Conservation (phyloP, 2,329 filamentous ascomycete genomes). For the Phyllosticta citribraziliensis region DNA sequence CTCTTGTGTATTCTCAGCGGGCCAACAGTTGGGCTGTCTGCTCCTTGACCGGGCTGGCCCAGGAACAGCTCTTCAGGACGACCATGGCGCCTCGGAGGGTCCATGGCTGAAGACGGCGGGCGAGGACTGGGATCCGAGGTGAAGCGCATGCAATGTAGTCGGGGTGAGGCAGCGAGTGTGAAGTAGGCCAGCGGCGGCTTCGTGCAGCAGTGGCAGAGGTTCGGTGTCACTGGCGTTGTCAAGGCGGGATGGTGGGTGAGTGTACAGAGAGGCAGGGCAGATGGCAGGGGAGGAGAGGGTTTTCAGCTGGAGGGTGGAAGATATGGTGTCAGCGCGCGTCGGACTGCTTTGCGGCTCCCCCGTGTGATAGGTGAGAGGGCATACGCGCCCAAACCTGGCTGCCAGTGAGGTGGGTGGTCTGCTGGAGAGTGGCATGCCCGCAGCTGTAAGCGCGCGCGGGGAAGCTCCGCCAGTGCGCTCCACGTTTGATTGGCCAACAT, state of each 20-base stretch:
- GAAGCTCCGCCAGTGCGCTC: neutral
- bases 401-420: neutral
- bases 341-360: neutral
- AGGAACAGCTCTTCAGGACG: constrained; percentile 76
- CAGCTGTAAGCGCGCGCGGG: neutral
- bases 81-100: constrained; percentile 46
- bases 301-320: neutral
- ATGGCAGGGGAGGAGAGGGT: neutral
- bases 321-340: neutral
- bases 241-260: neutral
- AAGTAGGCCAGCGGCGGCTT: neutral
- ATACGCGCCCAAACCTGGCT: neutral
- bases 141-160: constrained; percentile 1
- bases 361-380: neutral
- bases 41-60: constrained; percentile 29
- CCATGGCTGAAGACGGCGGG: constrained; percentile 20
- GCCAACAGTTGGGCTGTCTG: constrained; percentile 68
- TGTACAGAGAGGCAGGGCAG: neutral
- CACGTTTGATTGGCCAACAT: neutral
- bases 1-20: constrained; percentile 80
- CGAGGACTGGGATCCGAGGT: neutral
- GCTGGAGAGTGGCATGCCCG: neutral
- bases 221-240: neutral
- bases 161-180: neutral
- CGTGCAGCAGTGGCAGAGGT: constrained; percentile 2